Evolutionary conservation across 208 protist species (phyloP).

Genomic region (Phytomonas francai): DNA sequence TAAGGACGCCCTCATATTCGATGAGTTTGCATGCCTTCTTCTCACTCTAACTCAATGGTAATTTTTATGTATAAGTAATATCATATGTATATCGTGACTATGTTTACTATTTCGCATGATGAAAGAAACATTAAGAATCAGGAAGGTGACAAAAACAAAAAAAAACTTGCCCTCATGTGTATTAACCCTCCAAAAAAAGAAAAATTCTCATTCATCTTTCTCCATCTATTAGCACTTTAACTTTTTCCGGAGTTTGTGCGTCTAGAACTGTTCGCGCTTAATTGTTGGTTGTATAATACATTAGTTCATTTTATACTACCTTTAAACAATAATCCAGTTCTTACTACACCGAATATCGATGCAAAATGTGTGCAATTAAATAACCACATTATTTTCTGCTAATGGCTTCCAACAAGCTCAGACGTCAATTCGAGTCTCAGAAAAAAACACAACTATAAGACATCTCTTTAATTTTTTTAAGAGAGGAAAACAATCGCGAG

Average conservation of each 20-base stretch:
- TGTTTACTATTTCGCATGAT: not conserved
- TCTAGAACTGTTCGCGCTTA: not conserved
- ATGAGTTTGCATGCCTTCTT: constrained; percentile 89
- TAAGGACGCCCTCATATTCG: constrained; percentile 70
- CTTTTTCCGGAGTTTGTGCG: not conserved
- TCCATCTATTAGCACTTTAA: not conserved
- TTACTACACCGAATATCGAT: not conserved
- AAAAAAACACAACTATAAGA: not conserved
- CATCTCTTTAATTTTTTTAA: not conserved
- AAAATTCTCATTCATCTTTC: not conserved
- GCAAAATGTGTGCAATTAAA: not conserved
- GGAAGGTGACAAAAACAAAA: not conserved
- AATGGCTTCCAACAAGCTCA: not conserved
- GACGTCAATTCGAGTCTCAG: not conserved
- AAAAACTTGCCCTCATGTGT: not conserved
- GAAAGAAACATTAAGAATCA: not conserved
- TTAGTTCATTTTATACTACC: not conserved
- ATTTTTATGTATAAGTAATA: constrained; percentile 13
- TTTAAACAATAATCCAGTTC: not conserved
- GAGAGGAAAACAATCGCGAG: not conserved
- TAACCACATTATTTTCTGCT: not conserved
- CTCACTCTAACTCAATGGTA: constrained; percentile 83
- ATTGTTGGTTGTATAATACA: not conserved
- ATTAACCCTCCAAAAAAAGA: not conserved
- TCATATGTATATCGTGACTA: constrained; percentile 6